These are phyloP conservation scores for Candida verbasci DNA, from an alignment of 805 yeast species.

Conservation along the genomic window DNA sequence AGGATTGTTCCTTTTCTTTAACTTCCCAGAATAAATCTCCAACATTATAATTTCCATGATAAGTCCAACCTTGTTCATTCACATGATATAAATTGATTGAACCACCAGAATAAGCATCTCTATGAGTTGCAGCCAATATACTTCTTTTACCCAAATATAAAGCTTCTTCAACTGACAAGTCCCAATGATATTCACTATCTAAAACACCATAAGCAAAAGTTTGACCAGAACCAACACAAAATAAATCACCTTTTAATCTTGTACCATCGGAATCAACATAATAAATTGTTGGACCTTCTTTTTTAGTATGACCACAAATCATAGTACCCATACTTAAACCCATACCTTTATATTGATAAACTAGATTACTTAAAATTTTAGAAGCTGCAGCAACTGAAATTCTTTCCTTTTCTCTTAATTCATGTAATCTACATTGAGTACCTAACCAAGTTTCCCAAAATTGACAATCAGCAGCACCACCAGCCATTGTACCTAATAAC, in stretches of 20 bases:
- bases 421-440: constrained; percentile 91
- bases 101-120: constrained; percentile 98
- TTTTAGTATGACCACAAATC: constrained; percentile 95
- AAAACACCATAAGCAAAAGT: constrained; percentile 98
- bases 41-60: constrained; percentile 92
- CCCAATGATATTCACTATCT: constrained; percentile 91
- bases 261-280: constrained; percentile 98
- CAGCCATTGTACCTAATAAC: constrained; percentile 96
- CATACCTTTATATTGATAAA: constrained; percentile 92
- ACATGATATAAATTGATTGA: constrained; percentile 91
- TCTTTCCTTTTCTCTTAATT: constrained; percentile 89
- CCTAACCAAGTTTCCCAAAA: constrained; percentile 99
- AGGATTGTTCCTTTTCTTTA: constrained; percentile 83
- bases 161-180: constrained; percentile 88
- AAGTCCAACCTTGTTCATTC: constrained; percentile 90
- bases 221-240: constrained; percentile 98
- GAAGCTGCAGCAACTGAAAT: constrained; percentile 96
- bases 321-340: constrained; percentile 99
- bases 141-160: constrained; percentile 91
- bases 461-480: constrained; percentile 99
- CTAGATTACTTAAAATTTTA: constrained; percentile 84
- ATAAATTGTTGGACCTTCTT: constrained; percentile 92
- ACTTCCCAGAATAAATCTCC: constrained; percentile 89
- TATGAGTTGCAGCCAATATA: constrained; percentile 94
- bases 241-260: constrained; percentile 87